A percentile compares a stretch with the other conserved stretches of the same genome.
phyloP scores from a whole-genome alignment of 2,329 filamentous ascomycete genomes.

The Colletotrichum abscissum region DNA sequence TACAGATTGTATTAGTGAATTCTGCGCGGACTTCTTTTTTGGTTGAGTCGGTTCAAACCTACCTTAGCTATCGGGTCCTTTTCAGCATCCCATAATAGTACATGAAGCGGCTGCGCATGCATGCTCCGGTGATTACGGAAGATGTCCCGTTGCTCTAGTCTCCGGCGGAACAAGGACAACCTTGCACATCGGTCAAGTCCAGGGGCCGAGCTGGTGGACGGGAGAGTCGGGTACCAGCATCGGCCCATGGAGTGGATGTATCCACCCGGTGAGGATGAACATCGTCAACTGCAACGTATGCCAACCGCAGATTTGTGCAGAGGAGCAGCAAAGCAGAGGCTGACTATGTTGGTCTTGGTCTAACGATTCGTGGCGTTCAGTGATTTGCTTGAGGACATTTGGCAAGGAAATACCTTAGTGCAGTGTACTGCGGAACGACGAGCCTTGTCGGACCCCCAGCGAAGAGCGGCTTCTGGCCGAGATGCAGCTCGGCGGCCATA shows the following conservation, averaged over 20 bases:
- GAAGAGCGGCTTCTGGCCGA: conserved; percentile 10
- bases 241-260: conserved; percentile 28
- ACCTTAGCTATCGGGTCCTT: conserved; percentile 1
- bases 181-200: conserved; percentile 32
- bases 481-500: conserved; percentile 18
- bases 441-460: background rate
- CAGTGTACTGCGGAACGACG: background rate
- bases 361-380: conserved; percentile 1
- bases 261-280: conserved; percentile 27
- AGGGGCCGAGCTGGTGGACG: conserved; percentile 14
- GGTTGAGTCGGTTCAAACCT: conserved; percentile 26
- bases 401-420: background rate
- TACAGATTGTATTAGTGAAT: background rate
- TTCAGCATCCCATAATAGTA: background rate
- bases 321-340: background rate
- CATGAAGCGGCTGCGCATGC: conserved; percentile 24
- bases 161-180: conserved; percentile 24
- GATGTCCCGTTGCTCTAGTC: conserved; percentile 20
- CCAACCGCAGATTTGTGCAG: background rate
- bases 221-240: conserved; percentile 25
- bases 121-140: conserved; percentile 24
- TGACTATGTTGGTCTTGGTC: background rate
- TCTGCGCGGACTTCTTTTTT: background rate
- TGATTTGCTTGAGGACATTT: conserved; percentile 4
- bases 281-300: background rate